Evolutionary conservation across 805 yeast genomes (phyloP).

Genomic region (Yamadazyma akitaensis): DNA sequence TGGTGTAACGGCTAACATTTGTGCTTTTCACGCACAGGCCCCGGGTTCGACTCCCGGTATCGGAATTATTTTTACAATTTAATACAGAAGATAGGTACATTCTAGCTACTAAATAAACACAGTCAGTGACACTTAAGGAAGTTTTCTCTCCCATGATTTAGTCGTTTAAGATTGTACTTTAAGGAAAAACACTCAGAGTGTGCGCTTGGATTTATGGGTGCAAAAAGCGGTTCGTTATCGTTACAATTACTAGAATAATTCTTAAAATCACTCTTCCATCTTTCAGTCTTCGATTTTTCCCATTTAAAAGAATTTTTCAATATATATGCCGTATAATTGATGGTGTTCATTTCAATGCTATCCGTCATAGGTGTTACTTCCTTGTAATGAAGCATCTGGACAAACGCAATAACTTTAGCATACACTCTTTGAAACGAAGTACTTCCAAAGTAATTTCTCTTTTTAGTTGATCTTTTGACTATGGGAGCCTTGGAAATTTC

Average conservation of each 20-base stretch:
- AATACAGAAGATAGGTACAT: background rate
- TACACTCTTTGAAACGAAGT: background rate
- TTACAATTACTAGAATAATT: background rate
- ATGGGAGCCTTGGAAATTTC: background rate
- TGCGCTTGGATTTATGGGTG: background rate
- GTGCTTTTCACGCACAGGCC: constrained; percentile 53
- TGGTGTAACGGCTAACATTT: constrained; percentile 55
- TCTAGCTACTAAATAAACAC: too few species aligned
- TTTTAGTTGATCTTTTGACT: background rate
- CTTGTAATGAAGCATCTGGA: background rate
- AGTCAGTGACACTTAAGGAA: too few species aligned
- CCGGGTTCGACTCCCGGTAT: constrained; percentile 88
- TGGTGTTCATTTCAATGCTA: background rate
- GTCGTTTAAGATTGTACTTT: background rate
- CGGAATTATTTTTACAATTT: constrained; percentile 45
- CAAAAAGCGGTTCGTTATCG: background rate
- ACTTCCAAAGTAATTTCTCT: background rate
- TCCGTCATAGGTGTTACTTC: background rate
- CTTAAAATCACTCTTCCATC: background rate
- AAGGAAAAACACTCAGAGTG: background rate
- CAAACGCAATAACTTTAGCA: background rate
- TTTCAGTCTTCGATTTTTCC: background rate
- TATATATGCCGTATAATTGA: background rate
- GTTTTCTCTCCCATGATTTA: background rate
- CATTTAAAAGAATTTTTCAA: background rate